Evolutionary conservation across 1,284 basidiomycete species (phyloP), one percentile per base, ranked within the genome.

Genomic region (Pseudozyma sp.): DNA sequence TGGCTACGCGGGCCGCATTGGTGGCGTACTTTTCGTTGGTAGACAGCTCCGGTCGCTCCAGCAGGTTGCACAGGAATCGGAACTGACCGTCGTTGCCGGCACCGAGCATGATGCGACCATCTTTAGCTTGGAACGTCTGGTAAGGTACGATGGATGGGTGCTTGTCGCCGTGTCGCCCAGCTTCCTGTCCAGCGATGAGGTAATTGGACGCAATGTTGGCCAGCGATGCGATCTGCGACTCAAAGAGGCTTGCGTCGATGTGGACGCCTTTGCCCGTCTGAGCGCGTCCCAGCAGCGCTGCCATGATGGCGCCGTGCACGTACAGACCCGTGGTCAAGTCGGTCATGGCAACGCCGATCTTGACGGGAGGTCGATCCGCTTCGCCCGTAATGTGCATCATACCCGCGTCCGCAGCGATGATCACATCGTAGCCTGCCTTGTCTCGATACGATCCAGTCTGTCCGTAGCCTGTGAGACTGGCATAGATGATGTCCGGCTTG

Each of bases 131-230:
- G 60, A 77, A 77, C 7, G 67, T 77, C 63, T 81, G 73, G 54
- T 79, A 81, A 7, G 74, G 76, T 4, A 80, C 81, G 54, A 83
- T 83, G 24, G 63, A 68, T 7, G 86, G 92, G 83, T 98, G 95
- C 1, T 92, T 89, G 33, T 95, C 97, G 29, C 95, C 95, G 84
- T 94, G 91, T 52, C 95, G 87, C n/a, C 88, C 88, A 9, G 92
- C 94, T 84, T 96, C 93, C 84, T 92, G 86, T 1, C 92, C 92
- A 7, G 92, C 89, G 63, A 97, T 92, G 52, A 97, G 89, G 86
- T 94, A 97, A 86, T 95, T 97, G 11, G 92, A 92, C 5, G 92
- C 95, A 63, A 98, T 94, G 83, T 97, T 97, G 1, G 91, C 94
- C 7, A 97, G 88, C 8, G 92, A 92, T 8, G 95, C 94, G 57